phyloP scores from a whole-genome alignment of 768 basidiomycete genomes.

The Boletus pseudopeckii region DNA sequence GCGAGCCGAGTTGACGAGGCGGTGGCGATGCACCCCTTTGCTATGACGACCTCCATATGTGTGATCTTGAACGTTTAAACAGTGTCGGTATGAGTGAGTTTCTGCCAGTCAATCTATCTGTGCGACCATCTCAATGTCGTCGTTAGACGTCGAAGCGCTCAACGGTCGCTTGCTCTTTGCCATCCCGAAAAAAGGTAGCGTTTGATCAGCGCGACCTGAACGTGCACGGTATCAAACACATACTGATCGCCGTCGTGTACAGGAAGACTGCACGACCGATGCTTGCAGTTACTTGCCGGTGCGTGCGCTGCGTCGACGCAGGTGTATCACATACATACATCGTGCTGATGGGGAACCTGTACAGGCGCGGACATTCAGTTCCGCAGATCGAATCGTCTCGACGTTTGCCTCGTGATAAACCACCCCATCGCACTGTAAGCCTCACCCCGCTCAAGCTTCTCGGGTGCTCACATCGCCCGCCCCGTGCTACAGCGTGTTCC shows the following conservation, averaged over 20 bases:
- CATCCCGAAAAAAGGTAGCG: conserved; percentile 92
- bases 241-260: not conserved
- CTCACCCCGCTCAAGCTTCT: not conserved
- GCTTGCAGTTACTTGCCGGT: conserved; percentile 82
- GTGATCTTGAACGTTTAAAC: not conserved
- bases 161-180: conserved; percentile 89
- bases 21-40: too few species aligned
- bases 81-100: conserved; percentile 25
- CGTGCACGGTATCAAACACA: not conserved
- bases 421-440: conserved; percentile 86
- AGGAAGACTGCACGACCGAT: conserved; percentile 92
- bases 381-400: conserved; percentile 79
- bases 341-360: not conserved
- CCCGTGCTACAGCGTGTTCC: conserved; percentile 78
- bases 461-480: too few species aligned
- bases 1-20: too few species aligned
- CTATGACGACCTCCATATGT: not conserved
- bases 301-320: conserved; percentile 10
- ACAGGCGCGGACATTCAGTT: conserved; percentile 95
- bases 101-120: not conserved
- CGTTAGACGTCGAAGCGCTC: conserved; percentile 66
- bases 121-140: not conserved
- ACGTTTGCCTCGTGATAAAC: conserved; percentile 92
- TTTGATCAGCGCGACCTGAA: not conserved
- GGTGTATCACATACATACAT: too few species aligned